A percentile compares a stretch with the other conserved stretches of the same genome.
Evolutionary conservation across 495 filamentous ascomycete genomes (phyloP).

Genomic region (Elasticomyces elasticus): DNA sequence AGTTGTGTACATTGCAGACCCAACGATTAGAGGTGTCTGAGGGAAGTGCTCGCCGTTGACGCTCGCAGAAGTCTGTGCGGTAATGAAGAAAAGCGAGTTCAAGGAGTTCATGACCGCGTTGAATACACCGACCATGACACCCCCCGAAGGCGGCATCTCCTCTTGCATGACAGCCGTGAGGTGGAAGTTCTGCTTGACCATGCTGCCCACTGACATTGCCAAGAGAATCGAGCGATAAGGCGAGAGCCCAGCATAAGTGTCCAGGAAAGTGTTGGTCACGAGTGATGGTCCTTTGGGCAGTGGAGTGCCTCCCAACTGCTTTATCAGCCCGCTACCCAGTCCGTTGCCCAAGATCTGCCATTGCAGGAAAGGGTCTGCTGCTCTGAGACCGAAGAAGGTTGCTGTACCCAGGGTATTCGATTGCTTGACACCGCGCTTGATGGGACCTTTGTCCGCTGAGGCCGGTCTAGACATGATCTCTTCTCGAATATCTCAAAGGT

Average conservation of each 20-base stretch:
- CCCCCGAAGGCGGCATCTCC: slow-evolving; percentile 33
- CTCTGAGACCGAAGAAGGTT: slow-evolving; percentile 48
- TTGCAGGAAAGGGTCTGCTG: slow-evolving; percentile 48
- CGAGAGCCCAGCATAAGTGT: slow-evolving; percentile 31
- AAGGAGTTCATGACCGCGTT: slow-evolving; percentile 41
- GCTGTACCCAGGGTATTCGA: slow-evolving; percentile 40
- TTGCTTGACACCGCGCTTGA: slow-evolving; percentile 27
- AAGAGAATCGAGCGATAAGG: slow-evolving; percentile 38
- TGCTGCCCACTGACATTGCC: slow-evolving; percentile 39
- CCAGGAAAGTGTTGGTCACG: slow-evolving; percentile 28
- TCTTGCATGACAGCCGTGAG: slow-evolving; percentile 34
- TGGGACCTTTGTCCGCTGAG: no score
- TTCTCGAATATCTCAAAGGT: no score
- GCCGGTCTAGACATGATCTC: no score
- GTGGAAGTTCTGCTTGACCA: slow-evolving; percentile 45
- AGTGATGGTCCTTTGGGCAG: slow-evolving; percentile 26
- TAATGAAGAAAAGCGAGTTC: slow-evolving; percentile 26
- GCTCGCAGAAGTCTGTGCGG: slow-evolving; percentile 18
- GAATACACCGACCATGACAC: slow-evolving; percentile 31
- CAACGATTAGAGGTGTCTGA: slow-evolving; percentile 23
- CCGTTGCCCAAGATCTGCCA: slow-evolving; percentile 39
- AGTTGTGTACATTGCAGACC: slow-evolving; percentile 19
- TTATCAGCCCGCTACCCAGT: slow-evolving; percentile 28
- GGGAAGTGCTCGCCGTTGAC: slow-evolving; percentile 25
- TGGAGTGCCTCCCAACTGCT: slow-evolving; percentile 25